A percentile compares a stretch with the other conserved stretches of the same genome.
Conservation (phyloP, 2,329 filamentous ascomycete genomes). For the Orbilia blumenaviensis region DNA sequence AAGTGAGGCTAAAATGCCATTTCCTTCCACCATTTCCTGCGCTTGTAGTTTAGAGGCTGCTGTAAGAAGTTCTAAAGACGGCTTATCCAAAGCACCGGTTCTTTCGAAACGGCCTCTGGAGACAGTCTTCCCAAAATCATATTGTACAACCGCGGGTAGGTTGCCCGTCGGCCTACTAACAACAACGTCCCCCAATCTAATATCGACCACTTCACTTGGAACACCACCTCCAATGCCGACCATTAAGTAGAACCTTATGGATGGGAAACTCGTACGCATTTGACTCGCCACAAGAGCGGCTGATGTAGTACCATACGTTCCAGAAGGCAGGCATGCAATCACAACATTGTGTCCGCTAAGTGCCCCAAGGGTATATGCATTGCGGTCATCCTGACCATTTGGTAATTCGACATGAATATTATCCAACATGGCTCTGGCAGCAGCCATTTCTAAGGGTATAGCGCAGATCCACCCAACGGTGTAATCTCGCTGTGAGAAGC, state of each 20-base stretch:
- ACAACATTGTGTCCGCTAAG: slow-evolving; percentile 24
- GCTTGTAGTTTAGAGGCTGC: background rate
- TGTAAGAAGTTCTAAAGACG: background rate
- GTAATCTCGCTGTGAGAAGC: slow-evolving; percentile 23
- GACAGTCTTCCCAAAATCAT: slow-evolving; percentile 25
- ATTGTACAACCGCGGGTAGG: slow-evolving; percentile 11
- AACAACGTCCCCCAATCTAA: slow-evolving; percentile 26
- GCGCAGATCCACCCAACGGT: slow-evolving; percentile 29
- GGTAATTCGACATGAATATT: background rate
- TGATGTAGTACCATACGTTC: background rate
- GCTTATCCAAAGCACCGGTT: slow-evolving; percentile 6
- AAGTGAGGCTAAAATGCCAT: background rate
- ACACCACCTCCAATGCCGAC: slow-evolving; percentile 34
- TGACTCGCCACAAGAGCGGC: slow-evolving; percentile 3
- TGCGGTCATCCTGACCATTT: slow-evolving; percentile 10
- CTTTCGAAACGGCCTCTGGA: background rate
- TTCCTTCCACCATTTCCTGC: background rate
- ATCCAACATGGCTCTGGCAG: slow-evolving; percentile 25
- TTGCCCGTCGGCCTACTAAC: slow-evolving; percentile 1
- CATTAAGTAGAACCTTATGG: slow-evolving; percentile 14
- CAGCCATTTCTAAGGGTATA: background rate
- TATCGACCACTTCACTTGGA: background rate
- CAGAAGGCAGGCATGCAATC: slow-evolving; percentile 1
- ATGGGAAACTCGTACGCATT: slow-evolving; percentile 9
- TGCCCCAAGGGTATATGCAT: slow-evolving; percentile 13